phyloP scores from a whole-genome alignment of 306 rosid species.

The Dryas octopetala region DNA sequence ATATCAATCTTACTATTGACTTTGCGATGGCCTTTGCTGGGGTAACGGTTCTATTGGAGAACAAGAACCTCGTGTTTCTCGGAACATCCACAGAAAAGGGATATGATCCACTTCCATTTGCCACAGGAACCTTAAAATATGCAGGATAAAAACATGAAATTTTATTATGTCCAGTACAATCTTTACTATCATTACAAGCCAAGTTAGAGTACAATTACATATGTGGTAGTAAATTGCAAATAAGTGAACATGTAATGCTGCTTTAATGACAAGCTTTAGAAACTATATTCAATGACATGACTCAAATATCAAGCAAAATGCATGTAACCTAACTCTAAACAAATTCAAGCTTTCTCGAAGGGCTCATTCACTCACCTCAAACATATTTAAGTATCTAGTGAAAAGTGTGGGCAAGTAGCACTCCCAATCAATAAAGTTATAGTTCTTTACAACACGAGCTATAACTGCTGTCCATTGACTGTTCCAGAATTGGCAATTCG shows the following conservation, averaged over 20 bases:
- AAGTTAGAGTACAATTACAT: slow-evolving; percentile 18
- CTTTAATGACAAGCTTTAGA: slow-evolving; percentile 5
- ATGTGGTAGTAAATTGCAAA: slow-evolving; percentile 5
- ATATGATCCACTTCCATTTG: slow-evolving; percentile 95
- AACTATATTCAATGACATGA: not conserved
- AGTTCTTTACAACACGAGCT: slow-evolving; percentile 86
- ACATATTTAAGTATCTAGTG: slow-evolving; percentile 91
- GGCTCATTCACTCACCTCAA: slow-evolving; percentile 71
- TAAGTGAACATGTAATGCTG: slow-evolving; percentile 11
- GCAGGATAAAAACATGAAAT: slow-evolving; percentile 17
- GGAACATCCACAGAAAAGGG: slow-evolving; percentile 95
- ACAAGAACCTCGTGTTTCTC: slow-evolving; percentile 91
- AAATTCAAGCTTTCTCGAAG: slow-evolving; percentile 23
- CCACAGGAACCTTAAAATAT: slow-evolving; percentile 70
- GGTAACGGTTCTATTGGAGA: slow-evolving; percentile 76
- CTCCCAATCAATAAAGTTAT: slow-evolving; percentile 76
- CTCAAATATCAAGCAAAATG: not conserved
- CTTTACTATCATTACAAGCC: slow-evolving; percentile 4
- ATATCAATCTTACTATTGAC: slow-evolving; percentile 71
- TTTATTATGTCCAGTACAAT: not conserved
- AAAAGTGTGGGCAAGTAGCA: slow-evolving; percentile 77
- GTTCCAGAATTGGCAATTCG: slow-evolving; percentile 98
- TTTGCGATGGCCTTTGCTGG: slow-evolving; percentile 92
- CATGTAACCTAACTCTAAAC: slow-evolving; percentile 16
- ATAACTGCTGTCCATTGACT: slow-evolving; percentile 93